Base-by-base conservation (phyloP, 768 basidiomycete genomes). In the Pseudohyphozyma bogoriensis region DNA sequence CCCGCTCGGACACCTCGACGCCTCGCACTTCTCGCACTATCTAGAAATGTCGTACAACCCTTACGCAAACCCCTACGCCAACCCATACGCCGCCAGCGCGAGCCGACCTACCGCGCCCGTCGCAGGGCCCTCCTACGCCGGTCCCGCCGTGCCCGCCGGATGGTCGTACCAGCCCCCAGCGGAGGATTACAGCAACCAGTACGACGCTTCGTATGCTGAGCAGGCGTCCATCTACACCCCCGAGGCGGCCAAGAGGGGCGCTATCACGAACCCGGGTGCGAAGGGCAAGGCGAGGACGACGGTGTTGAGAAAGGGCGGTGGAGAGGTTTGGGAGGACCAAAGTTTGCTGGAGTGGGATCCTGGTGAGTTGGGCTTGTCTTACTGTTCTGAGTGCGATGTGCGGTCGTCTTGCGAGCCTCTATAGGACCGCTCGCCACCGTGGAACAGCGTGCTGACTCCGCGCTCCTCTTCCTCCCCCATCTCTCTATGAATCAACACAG, bases 281-380 rank as follows among this genome's bases (percentile, higher is more conserved):
- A 90, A 89, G 73, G 89, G 89, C 51, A 87, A 87, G 44, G 95
- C 96, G 76, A 78, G 93, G 62, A 85, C 83, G 51, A 99, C 95
- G 4, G 95, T 99, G 13, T 75, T 99, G 51, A 80, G 95, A 55
- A 96, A 96, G 75, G 93, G 92, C 8, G 93, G 81, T 56, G 95
- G 95, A 36, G 92, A 90, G 76, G 85, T 88, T 28, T 99, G 95
- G 95, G 95, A 99, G 74, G 95, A 99, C 73, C 89, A 89, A 75
- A 95, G 90, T 5, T 77, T 99, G 58, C 75, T 96, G 18, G 95
- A 99, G 69, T 99, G 95, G 95, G 95, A 89, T 76, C 87, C 93
- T 55, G 83, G 92, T 95, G 71, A 67, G 87, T 79, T 2, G 4
- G 52, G 56, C n/a, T 20, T 31, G 8, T 22, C 46, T 20, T 28